phyloP scores from a whole-genome alignment of 2,329 filamentous ascomycete genomes.

The Didymella lethalis region DNA sequence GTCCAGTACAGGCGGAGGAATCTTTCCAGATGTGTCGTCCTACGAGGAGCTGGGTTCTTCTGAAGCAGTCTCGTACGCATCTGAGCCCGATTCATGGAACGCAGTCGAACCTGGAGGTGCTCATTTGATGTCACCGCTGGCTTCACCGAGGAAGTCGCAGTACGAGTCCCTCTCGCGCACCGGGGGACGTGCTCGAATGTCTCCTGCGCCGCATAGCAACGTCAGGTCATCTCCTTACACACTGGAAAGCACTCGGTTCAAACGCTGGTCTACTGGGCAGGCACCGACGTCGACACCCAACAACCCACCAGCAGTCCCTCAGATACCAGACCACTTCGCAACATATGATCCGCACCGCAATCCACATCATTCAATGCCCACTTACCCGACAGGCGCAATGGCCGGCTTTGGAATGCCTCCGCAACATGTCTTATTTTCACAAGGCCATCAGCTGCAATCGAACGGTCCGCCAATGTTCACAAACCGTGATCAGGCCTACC shows the following conservation, averaged over 20 bases:
- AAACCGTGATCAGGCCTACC: slow-evolving; percentile 62
- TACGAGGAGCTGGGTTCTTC: slow-evolving; percentile 77
- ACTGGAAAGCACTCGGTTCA: slow-evolving; percentile 70
- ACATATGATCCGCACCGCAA: slow-evolving; percentile 67
- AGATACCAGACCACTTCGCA: slow-evolving; percentile 68
- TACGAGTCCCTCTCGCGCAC: slow-evolving; percentile 57
- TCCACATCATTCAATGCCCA: slow-evolving; percentile 51
- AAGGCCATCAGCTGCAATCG: slow-evolving; percentile 63
- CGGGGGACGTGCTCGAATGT: slow-evolving; percentile 72
- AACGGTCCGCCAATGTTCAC: slow-evolving; percentile 56
- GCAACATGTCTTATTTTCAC: slow-evolving; percentile 50
- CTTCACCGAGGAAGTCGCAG: slow-evolving; percentile 72
- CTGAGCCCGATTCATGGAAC: slow-evolving; percentile 69
- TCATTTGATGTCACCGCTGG: slow-evolving; percentile 72
- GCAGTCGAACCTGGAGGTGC: slow-evolving; percentile 73
- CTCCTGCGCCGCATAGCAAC: slow-evolving; percentile 73
- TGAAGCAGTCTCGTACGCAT: slow-evolving; percentile 69
- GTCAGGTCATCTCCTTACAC: slow-evolving; percentile 75
- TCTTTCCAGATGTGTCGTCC: slow-evolving; percentile 71
- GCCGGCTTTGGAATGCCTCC: slow-evolving; percentile 42
- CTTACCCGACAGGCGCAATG: slow-evolving; percentile 46
- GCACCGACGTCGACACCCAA: slow-evolving; percentile 67
- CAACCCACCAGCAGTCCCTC: slow-evolving; percentile 62
- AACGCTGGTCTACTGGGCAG: slow-evolving; percentile 77
- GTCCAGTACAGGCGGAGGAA: slow-evolving; percentile 64